These are phyloP conservation scores for Metarhizium sp. DNA, from an alignment of 2,329 filamentous ascomycete species.

Conservation along the genomic window DNA sequence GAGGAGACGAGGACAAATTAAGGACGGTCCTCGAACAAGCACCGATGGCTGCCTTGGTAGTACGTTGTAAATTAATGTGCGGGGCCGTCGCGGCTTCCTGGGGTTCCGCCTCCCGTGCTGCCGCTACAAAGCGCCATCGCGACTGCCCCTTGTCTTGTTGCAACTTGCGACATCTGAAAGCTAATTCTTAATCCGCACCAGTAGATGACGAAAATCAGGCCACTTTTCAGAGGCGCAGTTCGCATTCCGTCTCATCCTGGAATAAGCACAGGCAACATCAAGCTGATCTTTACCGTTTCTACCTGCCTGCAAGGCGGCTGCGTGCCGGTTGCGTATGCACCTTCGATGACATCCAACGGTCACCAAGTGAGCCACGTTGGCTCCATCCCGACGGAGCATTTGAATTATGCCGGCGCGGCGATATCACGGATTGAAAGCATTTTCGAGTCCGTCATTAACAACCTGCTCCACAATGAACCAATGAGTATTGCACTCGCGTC, in stretches of 20 bases:
- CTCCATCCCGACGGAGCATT: background rate
- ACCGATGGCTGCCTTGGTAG: no score
- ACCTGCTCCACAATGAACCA: constrained; percentile 15
- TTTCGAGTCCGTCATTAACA: constrained; percentile 20
- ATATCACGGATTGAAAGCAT: constrained; percentile 24
- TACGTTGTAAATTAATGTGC: no score
- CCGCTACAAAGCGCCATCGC: no score
- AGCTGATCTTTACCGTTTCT: background rate
- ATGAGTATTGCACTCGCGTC: constrained; percentile 18
- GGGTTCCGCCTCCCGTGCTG: no score
- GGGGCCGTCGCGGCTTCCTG: no score
- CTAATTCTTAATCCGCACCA: background rate
- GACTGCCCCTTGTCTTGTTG: no score
- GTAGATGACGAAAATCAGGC: background rate
- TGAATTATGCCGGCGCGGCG: constrained; percentile 1
- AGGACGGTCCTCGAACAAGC: no score
- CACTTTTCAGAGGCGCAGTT: background rate
- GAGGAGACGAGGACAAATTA: no score
- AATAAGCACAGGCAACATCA: background rate
- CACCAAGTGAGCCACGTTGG: background rate
- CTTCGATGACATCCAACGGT: background rate
- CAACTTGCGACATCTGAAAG: no score
- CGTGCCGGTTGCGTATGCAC: background rate
- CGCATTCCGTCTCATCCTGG: background rate
- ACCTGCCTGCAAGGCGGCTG: no score